Evolutionary conservation across 2,329 filamentous ascomycete genomes (phyloP).

Genomic region (Colletotrichum endophyticum): DNA sequence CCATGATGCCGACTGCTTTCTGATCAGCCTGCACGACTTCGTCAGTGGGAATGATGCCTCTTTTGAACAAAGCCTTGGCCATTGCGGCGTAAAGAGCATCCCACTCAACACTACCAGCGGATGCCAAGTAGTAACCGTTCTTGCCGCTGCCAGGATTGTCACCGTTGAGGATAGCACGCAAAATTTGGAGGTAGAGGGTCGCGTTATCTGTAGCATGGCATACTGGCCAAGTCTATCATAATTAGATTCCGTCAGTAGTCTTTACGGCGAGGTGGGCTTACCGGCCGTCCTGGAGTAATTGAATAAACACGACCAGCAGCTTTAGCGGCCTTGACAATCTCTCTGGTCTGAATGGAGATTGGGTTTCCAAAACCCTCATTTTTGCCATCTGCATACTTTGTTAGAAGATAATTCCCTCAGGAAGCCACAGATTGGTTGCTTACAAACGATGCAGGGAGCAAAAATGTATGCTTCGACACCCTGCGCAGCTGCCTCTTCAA

Average conservation of each 20-base stretch:
- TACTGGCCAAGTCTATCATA: slow-evolving; percentile 54
- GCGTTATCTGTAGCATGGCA: slow-evolving; percentile 55
- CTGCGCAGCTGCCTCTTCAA: slow-evolving; percentile 43
- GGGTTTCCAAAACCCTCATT: neutral
- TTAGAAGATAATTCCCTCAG: no score
- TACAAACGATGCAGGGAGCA: slow-evolving; percentile 56
- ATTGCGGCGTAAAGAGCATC: slow-evolving; percentile 53
- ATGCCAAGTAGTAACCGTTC: slow-evolving; percentile 55
- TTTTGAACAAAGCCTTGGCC: slow-evolving; percentile 42
- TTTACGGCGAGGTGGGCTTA: neutral
- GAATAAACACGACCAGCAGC: neutral
- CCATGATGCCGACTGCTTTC: slow-evolving; percentile 43
- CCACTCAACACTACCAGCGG: slow-evolving; percentile 54
- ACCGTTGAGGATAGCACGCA: slow-evolving; percentile 46
- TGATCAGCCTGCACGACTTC: slow-evolving; percentile 39
- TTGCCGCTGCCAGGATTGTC: slow-evolving; percentile 41
- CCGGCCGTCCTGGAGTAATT: neutral
- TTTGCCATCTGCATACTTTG: neutral
- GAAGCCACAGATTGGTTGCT: no score
- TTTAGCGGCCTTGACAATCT: neutral
- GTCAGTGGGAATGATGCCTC: slow-evolving; percentile 40
- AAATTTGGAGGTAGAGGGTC: slow-evolving; percentile 47
- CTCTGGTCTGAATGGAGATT: neutral
- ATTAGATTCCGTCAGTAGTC: fast-evolving
- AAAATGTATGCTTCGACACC: slow-evolving; percentile 58